Base-by-base conservation (phyloP, 1,284 basidiomycete genomes). In the Microbotryum intermedium region DNA sequence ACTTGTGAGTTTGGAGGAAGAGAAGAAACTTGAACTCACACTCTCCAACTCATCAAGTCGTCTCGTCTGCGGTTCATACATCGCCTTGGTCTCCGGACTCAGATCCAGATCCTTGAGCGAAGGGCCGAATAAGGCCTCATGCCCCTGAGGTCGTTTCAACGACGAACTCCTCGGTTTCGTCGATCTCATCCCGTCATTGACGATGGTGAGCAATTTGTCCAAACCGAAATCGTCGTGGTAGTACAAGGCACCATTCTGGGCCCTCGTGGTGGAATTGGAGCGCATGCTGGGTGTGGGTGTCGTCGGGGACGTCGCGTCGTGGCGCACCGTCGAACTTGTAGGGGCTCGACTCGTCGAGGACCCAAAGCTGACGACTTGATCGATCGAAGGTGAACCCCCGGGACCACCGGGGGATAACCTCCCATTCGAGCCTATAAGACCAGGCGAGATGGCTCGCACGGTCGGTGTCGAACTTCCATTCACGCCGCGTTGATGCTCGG, bases 151-250 rank as follows among this genome's bases (percentile, higher is more conserved):
- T 13, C 51, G 50, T 42, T 39, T 60, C 26, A 57, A 62, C 42
- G 59, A 55, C 7, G 65, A 64, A 34, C 60, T 69, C 62, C 68
- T 67, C 59, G 77, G 73, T 47, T 77, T 72, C 39, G 13, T 39
- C 34, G 13, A 39, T 39, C 34, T 11, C 11, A 83, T 84, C 39
- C 81, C 80, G 43, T 82, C 80, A 70, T 88, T 83, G 60, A 93
- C 89, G 52, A 92, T 79, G 11, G 87, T 84, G 78, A 91, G 80
- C 85, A 93, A 88, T 57, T 84, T 79, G 16, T 82, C 77, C 45
- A 91, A 76, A 1, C 90, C 90, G 74, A 91, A 92, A 73, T 92
- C 88, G 70, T 90, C 84, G 64, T 81, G 82, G 26, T 86, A 83
- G 54, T 72, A 74, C 30, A 71, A 69, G 26, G 68, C 61, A 7